phyloP scores from a whole-genome alignment of 176 grass and related monocot species.

The Avena atlantica region DNA sequence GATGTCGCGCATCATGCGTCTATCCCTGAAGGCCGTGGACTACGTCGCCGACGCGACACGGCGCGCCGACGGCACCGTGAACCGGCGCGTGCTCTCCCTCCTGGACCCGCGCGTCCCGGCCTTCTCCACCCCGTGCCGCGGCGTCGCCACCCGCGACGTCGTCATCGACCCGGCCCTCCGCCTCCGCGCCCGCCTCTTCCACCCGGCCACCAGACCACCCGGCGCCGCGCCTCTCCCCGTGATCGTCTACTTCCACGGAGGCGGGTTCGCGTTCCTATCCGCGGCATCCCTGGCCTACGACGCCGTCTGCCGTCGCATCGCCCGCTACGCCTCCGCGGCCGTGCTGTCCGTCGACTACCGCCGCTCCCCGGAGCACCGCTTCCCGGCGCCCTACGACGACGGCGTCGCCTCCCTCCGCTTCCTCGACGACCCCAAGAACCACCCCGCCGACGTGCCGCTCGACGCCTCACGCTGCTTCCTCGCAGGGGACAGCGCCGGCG shows the following conservation, averaged over 20 bases:
- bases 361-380: conserved; percentile 72
- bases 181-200: conserved; percentile 64
- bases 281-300: conserved; percentile 58
- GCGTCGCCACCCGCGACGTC: conserved; percentile 57
- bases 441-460: neutral
- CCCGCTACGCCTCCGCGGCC: conserved; percentile 35
- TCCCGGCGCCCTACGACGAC: conserved; percentile 78
- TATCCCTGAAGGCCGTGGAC: conserved; percentile 34
- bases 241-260: conserved; percentile 87
- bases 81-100: conserved; percentile 58
- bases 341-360: conserved; percentile 90
- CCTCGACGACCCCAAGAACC: conserved; percentile 48
- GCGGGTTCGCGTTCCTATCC: conserved; percentile 84
- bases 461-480: conserved; percentile 68
- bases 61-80: conserved; percentile 71
- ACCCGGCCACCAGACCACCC: neutral
- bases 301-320: conserved; percentile 71
- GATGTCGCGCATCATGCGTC: conserved; percentile 66
- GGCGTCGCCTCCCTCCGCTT: conserved; percentile 71
- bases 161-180: conserved; percentile 42
- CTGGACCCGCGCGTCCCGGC: conserved; percentile 44
- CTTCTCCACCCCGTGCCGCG: conserved; percentile 34
- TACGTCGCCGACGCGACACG: conserved; percentile 51
- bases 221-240: conserved; percentile 25
- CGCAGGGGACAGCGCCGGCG: conserved; percentile 78